Base-by-base conservation (phyloP, 2,329 filamentous ascomycete genomes). In the Nothophaeocryptopus gaeumannii region DNA sequence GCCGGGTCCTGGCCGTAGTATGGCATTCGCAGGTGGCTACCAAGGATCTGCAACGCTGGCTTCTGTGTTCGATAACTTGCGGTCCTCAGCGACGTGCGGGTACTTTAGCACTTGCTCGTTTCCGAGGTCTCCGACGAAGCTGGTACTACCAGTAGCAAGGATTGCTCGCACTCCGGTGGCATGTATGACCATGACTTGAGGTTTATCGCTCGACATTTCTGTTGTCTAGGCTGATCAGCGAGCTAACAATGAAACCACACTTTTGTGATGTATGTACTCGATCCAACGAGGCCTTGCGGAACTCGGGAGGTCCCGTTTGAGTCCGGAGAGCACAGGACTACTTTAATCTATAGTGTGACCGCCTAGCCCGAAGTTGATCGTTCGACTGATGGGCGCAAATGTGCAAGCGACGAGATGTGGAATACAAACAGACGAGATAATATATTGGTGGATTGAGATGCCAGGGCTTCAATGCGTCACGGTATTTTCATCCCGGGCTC, bases 91-190 rank as follows among this genome's bases (percentile, higher is more conserved):
- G 31, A 46, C 35, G 42, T 45, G 47, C 34, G 47, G 47, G 14
- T 47, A 51, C 48, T 51, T 51, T 32, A 51, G 37, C 13, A 51
- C 48, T 47, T 47, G 48, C 36, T 51, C 33, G 43, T 42, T 38
- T 34, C 43, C 43, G 14, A 51, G 42, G 36, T 51, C 43, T 37
- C 48, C 48, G 30, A 51, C 32, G 30, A 51, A 51, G 48, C 48
- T 47, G 37, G 48, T 51, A 42, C 48, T 47, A 34, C 48, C 48
- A 47, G 36, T 42, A 34, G 48, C 48, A 38, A 51, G 35, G 29
- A 47, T 42, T 38, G 35, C 16, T 35, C 13, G 48, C 48, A 51
- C 43, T 32, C 43, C 48, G 16, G 35, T 40, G 48, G 43, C 43
- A 29, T n/a, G 43, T 51, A 51, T 51, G 36, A 40, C 48, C 48